phyloP scores from a whole-genome alignment of 495 filamentous ascomycete species.

The Penicillium silybi region DNA sequence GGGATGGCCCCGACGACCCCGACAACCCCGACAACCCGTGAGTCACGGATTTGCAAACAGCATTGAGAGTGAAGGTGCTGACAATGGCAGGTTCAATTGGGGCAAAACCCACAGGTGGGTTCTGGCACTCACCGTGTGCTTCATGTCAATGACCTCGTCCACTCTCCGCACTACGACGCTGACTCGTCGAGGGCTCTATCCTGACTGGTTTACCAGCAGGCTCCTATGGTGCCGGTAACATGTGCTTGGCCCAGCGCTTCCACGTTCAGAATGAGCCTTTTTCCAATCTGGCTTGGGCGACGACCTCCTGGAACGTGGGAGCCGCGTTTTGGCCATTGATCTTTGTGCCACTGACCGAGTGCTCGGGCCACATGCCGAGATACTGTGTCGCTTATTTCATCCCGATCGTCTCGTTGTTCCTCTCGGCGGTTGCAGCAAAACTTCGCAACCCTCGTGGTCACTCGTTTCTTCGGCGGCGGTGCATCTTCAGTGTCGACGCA shows the following conservation, averaged over 20 bases:
- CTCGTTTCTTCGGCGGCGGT: conserved; percentile 48
- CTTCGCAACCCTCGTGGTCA: conserved; percentile 49
- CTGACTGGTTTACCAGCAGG: conserved; percentile 42
- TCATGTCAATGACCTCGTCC: conserved; percentile 24
- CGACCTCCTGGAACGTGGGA: conserved; percentile 50
- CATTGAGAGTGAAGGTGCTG: background rate
- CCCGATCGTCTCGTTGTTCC: conserved; percentile 44
- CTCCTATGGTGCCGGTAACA: conserved; percentile 37
- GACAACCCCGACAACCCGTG: conserved; percentile 33
- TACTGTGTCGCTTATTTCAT: conserved; percentile 48
- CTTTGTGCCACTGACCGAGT: conserved; percentile 51
- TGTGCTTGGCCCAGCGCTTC: conserved; percentile 33
- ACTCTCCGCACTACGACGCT: background rate
- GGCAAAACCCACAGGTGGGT: conserved; percentile 31
- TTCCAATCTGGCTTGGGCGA: conserved; percentile 45
- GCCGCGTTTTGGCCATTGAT: conserved; percentile 50
- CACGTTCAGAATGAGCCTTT: conserved; percentile 42
- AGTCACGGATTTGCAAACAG: background rate
- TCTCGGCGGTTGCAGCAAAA: conserved; percentile 49
- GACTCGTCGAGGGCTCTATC: conserved; percentile 27
- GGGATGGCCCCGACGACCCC: conserved; percentile 31
- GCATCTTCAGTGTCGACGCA: conserved; percentile 44
- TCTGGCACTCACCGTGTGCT: conserved; percentile 39
- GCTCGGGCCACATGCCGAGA: conserved; percentile 46
- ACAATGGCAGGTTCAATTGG: conserved; percentile 15